Evolutionary conservation across 1,139 yeast genomes (phyloP).

Genomic region (Debaryomyces sp.): DNA sequence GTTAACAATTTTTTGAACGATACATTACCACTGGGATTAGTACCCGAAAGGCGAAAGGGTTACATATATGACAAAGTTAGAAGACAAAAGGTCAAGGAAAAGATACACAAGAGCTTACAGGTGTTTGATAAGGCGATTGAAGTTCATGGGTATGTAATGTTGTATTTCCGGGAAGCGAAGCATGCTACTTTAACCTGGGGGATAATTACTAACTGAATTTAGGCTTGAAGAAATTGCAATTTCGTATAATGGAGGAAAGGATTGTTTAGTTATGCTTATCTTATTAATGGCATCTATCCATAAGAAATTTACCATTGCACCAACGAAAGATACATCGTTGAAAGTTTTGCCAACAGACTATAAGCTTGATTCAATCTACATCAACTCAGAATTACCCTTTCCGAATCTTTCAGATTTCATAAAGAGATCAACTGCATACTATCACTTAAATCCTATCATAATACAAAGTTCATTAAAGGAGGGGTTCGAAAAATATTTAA

Average conservation of each 20-base stretch:
- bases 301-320: constrained; percentile 22
- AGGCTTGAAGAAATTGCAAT: constrained; percentile 62
- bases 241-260: constrained; percentile 90
- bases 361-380: constrained; percentile 61
- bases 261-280: constrained; percentile 80
- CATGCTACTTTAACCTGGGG: background rate
- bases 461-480: constrained; percentile 56
- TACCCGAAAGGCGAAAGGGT: constrained; percentile 21
- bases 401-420: constrained; percentile 57
- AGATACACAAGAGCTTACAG: constrained; percentile 32
- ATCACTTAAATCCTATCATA: constrained; percentile 48
- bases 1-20: constrained; percentile 37
- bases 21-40: constrained; percentile 29
- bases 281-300: constrained; percentile 63
- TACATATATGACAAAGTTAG: constrained; percentile 25
- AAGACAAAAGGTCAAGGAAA: constrained; percentile 32
- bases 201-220: constrained; percentile 19
- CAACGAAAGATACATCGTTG: background rate
- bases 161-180: background rate
- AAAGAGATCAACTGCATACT: constrained; percentile 38
- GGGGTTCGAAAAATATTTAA: constrained; percentile 66
- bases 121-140: constrained; percentile 35
- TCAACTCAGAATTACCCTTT: constrained; percentile 70
- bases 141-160: constrained; percentile 33
- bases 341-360: constrained; percentile 31